A percentile compares a stretch with the other conserved stretches of the same genome.
Conservation (phyloP, 164 flowering plant species). For the Liquidambar formosana region DNA sequence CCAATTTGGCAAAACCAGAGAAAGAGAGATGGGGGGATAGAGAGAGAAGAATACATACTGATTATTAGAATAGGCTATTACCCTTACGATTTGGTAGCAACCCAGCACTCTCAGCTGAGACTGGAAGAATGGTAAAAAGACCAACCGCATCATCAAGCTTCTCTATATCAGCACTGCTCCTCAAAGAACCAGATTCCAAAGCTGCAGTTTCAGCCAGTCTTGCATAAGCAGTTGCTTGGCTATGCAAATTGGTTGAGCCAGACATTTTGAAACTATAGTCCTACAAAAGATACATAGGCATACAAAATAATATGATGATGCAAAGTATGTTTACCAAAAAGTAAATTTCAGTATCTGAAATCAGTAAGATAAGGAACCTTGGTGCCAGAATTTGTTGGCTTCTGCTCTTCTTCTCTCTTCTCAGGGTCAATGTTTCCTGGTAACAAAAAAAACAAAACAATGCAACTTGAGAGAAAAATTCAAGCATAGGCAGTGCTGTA, state of each 20-base stretch:
- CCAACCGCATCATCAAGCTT: constrained; percentile 42
- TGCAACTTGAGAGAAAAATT: not conserved
- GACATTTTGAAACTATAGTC: constrained; percentile 32
- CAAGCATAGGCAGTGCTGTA: not conserved
- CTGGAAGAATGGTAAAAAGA: constrained; percentile 61
- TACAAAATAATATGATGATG: not conserved
- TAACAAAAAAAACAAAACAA: constrained; percentile 5
- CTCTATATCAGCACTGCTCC: constrained; percentile 22
- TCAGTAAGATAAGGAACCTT: constrained; percentile 23
- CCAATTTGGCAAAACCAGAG: not conserved
- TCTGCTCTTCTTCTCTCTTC: constrained; percentile 26
- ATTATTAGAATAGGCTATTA: constrained; percentile 21
- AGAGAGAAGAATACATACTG: not conserved
- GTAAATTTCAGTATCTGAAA: not conserved
- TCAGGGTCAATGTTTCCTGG: constrained; percentile 16
- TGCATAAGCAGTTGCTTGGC: constrained; percentile 70
- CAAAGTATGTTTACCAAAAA: not conserved
- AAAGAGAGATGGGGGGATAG: not conserved
- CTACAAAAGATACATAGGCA: constrained; percentile 30
- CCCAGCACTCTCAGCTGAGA: constrained; percentile 84
- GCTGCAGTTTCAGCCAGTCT: constrained; percentile 62
- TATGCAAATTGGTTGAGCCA: constrained; percentile 42
- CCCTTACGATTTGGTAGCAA: constrained; percentile 61
- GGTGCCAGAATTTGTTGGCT: constrained; percentile 11
- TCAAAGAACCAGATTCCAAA: constrained; percentile 22